Conservation (phyloP, 2,329 filamentous ascomycete species). For the Fusarium sacchari region DNA sequence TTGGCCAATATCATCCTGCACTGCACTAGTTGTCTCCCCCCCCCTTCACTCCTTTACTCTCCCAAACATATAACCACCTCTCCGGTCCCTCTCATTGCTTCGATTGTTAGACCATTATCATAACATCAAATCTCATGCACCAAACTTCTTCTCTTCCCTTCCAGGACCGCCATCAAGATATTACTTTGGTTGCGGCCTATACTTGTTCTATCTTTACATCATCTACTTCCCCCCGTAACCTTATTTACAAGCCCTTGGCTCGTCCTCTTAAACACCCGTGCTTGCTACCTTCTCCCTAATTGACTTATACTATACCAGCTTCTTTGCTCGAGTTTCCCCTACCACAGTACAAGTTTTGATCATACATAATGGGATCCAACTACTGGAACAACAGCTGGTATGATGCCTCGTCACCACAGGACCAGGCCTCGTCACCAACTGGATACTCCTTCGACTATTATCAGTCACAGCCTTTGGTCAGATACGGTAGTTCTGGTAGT, state of each 20-base stretch:
- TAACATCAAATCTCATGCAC: conserved; percentile 30
- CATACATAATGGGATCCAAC: conserved; percentile 31
- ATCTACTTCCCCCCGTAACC: neutral
- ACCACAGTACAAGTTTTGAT: neutral
- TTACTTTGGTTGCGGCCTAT: conserved; percentile 20
- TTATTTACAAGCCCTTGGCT: conserved; percentile 11
- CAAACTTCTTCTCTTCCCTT: conserved; percentile 17
- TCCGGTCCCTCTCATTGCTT: conserved; percentile 1
- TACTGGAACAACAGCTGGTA: conserved; percentile 22
- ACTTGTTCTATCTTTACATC: conserved; percentile 18
- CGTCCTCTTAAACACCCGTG: conserved; percentile 27
- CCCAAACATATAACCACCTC: conserved; percentile 28
- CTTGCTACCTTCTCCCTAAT: conserved; percentile 1
- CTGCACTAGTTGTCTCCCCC: conserved; percentile 17
- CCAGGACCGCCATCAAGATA: conserved; percentile 33
- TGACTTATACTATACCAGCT: neutral
- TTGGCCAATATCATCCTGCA: conserved; percentile 20
- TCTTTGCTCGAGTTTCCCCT: neutral
- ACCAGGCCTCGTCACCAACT: conserved; percentile 30
- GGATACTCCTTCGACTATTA: conserved; percentile 31
- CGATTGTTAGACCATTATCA: neutral
- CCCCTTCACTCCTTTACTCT: conserved; percentile 2
- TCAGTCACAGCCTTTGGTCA: conserved; percentile 43
- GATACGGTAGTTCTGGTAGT: conserved; percentile 46
- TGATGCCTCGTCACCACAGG: conserved; percentile 31